A percentile compares a stretch with the other conserved stretches of the same genome.
phyloP scores from a whole-genome alignment of 495 filamentous ascomycete species.

The Elasticomyces elasticus region DNA sequence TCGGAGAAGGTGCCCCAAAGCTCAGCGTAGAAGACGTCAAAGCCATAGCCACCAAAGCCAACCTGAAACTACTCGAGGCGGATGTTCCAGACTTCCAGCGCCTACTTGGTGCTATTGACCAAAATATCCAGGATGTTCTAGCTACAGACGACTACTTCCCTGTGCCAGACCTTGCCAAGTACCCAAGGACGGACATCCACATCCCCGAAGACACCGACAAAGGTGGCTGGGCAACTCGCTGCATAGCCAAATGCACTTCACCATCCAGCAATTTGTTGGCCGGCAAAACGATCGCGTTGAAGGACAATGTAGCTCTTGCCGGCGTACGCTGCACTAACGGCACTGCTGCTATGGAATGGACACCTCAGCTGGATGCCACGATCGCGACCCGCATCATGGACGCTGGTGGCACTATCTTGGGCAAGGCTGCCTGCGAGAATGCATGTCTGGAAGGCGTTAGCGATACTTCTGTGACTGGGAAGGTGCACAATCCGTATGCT shows the following conservation, averaged over 20 bases:
- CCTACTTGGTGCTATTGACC: conserved; percentile 8
- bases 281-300: conserved; percentile 22
- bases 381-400: conserved; percentile 39
- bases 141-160: conserved; percentile 1
- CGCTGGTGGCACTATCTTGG: conserved; percentile 31
- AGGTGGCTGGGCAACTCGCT: conserved; percentile 10
- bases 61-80: not conserved
- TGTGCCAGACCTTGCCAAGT: conserved; percentile 1
- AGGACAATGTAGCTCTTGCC: conserved; percentile 26
- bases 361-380: conserved; percentile 30
- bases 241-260: conserved; percentile 3
- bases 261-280: conserved; percentile 5
- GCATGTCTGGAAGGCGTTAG: conserved; percentile 30
- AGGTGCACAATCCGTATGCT: conserved; percentile 32
- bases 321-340: conserved; percentile 24
- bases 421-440: conserved; percentile 36
- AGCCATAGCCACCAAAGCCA: not conserved
- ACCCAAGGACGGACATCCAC: conserved; percentile 4
- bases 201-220: conserved; percentile 5
- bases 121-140: conserved; percentile 1
- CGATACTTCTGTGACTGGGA: conserved; percentile 30
- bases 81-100: conserved; percentile 2
- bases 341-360: conserved; percentile 22
- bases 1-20: not conserved
- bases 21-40: not conserved